Evolutionary conservation across 768 basidiomycete species (phyloP).

Genomic region (Royoungia palumana): DNA sequence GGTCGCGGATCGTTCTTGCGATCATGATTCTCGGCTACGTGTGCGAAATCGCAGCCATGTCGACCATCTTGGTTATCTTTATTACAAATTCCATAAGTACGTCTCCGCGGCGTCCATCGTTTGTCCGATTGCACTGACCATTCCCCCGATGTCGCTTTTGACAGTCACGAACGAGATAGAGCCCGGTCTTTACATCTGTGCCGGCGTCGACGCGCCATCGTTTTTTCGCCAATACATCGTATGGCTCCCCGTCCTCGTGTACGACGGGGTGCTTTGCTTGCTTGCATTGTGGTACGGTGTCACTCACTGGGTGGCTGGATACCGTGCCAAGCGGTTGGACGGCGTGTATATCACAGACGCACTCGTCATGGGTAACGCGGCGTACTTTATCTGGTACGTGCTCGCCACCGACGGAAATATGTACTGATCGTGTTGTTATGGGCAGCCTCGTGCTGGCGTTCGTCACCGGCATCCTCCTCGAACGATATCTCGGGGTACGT

Average conservation of each 20-base stretch:
- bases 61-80: conserved; percentile 4
- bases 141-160: not conserved
- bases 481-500: conserved; percentile 2
- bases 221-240: conserved; percentile 4
- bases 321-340: not conserved
- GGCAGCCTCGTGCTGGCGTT: conserved; percentile 13
- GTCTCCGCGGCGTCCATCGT: not conserved
- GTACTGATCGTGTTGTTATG: not conserved
- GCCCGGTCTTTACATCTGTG: conserved; percentile 4
- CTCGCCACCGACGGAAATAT: not conserved
- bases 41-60: conserved; percentile 6
- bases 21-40: conserved; percentile 6
- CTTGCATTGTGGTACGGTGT: conserved; percentile 7
- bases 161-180: conserved; percentile 9
- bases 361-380: conserved; percentile 12
- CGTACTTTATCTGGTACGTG: conserved; percentile 17
- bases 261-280: conserved; percentile 2
- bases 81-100: conserved; percentile 2
- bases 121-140: not conserved
- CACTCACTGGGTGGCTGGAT: not conserved
- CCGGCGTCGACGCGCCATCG: not conserved
- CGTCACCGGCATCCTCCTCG: not conserved
- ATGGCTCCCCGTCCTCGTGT: conserved; percentile 9
- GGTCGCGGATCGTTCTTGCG: conserved; percentile 4
- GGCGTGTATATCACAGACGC: conserved; percentile 3